These are phyloP conservation scores for Pleurotus citrinopileatus DNA, from an alignment of 768 basidiomycete genomes.

Conservation along the genomic window DNA sequence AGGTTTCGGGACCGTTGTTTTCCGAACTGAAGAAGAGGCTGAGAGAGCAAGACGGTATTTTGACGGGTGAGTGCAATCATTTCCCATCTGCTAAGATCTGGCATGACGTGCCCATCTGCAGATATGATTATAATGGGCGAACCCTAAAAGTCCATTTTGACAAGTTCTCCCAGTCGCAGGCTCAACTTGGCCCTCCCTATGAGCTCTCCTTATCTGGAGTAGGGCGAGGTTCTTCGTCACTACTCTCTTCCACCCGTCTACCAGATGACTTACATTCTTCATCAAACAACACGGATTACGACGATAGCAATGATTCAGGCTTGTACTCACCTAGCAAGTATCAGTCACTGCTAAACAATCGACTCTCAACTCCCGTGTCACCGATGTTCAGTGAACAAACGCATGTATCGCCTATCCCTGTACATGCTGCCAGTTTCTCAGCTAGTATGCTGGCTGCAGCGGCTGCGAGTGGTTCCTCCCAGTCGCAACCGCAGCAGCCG, in stretches of 20 bases:
- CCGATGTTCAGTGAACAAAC: not conserved
- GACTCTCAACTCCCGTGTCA: slow-evolving; percentile 4
- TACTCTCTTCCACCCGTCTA: not conserved
- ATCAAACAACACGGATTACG: not conserved
- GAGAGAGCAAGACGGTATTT: slow-evolving; percentile 84
- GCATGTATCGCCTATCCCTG: not conserved
- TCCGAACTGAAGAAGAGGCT: slow-evolving; percentile 80
- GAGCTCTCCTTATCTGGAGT: slow-evolving; percentile 10
- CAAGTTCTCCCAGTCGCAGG: slow-evolving; percentile 54
- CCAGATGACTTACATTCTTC: not conserved
- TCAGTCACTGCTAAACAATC: slow-evolving; percentile 5
- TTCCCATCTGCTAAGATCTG: too few relatives aligned
- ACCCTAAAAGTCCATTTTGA: slow-evolving; percentile 90
- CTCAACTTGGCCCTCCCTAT: slow-evolving; percentile 18
- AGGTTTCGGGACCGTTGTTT: slow-evolving; percentile 92
- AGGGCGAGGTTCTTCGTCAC: not conserved
- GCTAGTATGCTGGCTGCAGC: not conserved
- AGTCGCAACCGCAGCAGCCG: not conserved
- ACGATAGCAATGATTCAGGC: slow-evolving; percentile 17
- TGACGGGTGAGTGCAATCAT: slow-evolving; percentile 88
- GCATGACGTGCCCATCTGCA: slow-evolving; percentile 36
- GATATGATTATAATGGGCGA: slow-evolving; percentile 87
- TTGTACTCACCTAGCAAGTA: slow-evolving; percentile 2
- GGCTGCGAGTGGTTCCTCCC: not conserved
- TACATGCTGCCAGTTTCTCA: not conserved